Evolutionary conservation across 371 early-diverging fungal genomes (phyloP).

Genomic region (Actinomucor elegans): DNA sequence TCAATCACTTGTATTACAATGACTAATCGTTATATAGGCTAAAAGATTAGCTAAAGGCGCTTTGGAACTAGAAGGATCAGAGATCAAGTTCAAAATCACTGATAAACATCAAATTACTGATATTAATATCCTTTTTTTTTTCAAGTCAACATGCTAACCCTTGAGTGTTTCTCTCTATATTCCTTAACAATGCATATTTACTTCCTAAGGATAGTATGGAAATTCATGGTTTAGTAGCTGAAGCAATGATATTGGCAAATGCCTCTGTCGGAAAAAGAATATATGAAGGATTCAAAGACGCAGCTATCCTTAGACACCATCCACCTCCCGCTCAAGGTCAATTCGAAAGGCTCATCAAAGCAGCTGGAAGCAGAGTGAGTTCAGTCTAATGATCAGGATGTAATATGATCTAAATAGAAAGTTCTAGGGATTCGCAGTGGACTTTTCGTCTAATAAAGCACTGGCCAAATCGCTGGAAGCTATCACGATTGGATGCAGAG

Average conservation of each 20-base stretch:
- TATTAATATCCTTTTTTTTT: conserved; percentile 53
- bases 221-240: conserved; percentile 95
- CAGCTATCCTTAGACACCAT: conserved; percentile 89
- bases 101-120: conserved; percentile 63
- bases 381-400: too few species aligned
- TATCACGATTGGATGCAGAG: conserved; percentile 31
- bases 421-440: conserved; percentile 55
- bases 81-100: conserved; percentile 73
- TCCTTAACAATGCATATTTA: conserved; percentile 29
- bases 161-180: too few species aligned
- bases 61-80: conserved; percentile 71
- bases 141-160: conserved; percentile 16
- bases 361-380: conserved; percentile 58
- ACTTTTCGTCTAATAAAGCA: conserved; percentile 65
- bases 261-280: conserved; percentile 89
- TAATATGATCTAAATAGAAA: too few species aligned
- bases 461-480: conserved; percentile 60
- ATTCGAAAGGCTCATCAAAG: conserved; percentile 68
- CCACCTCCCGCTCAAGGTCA: conserved; percentile 67
- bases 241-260: conserved; percentile 99
- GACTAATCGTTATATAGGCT: conserved; percentile 26
- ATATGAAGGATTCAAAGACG: conserved; percentile 73
- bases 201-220: conserved; percentile 82
- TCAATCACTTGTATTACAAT: neutral
- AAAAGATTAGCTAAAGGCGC: conserved; percentile 66